phyloP scores from a whole-genome alignment of 768 basidiomycete species.

The Mycena galericulata region DNA sequence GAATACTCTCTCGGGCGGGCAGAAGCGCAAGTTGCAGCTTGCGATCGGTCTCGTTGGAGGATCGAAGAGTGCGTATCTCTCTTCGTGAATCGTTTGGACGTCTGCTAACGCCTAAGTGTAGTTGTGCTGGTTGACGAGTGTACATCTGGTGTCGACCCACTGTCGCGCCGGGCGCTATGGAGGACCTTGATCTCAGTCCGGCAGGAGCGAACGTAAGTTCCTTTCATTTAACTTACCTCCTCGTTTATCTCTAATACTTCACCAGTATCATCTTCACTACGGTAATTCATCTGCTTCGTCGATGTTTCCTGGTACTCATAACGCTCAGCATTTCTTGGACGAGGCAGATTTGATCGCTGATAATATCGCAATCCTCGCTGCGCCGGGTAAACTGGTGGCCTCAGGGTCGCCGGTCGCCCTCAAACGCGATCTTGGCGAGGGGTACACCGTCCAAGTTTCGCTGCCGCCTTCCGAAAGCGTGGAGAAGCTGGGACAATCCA shows the following conservation, averaged over 20 bases:
- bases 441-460: slow-evolving; percentile 72
- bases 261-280: too few species aligned
- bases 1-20: slow-evolving; percentile 78
- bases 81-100: too few species aligned
- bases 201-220: slow-evolving; percentile 72
- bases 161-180: slow-evolving; percentile 85
- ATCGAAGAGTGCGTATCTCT: slow-evolving; percentile 78
- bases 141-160: slow-evolving; percentile 85
- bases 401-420: slow-evolving; percentile 80
- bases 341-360: slow-evolving; percentile 86
- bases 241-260: too few species aligned
- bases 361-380: slow-evolving; percentile 78
- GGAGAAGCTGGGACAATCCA: slow-evolving; percentile 43
- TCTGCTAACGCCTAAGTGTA: too few species aligned
- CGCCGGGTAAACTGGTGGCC: slow-evolving; percentile 81
- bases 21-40: slow-evolving; percentile 87
- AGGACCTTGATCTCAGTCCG: slow-evolving; percentile 75
- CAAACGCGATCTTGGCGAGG: slow-evolving; percentile 77
- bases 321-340: slow-evolving; percentile 11
- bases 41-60: slow-evolving; percentile 85
- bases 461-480: slow-evolving; percentile 47
- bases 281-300: too few species aligned
- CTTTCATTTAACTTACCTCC: too few species aligned
- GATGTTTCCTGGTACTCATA: too few species aligned
- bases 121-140: slow-evolving; percentile 51